These are phyloP conservation scores for Boletus sensibilis DNA, from an alignment of 768 basidiomycete species.

Conservation along the genomic window DNA sequence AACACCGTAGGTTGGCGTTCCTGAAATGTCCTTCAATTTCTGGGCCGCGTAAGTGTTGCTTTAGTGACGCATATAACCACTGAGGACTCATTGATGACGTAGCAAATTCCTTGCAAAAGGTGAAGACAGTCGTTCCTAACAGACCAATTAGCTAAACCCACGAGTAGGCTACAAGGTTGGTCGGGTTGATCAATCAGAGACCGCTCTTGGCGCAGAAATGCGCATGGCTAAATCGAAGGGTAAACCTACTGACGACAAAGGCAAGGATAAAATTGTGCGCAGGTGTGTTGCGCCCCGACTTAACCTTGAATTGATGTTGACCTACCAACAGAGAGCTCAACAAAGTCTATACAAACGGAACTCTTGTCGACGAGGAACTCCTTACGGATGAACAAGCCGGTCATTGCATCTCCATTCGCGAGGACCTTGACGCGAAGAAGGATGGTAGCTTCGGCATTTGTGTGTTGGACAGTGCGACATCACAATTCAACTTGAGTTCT, in stretches of 20 bases:
- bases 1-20: constrained; percentile 78
- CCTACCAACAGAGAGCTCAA: constrained; percentile 66
- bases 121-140: neutral
- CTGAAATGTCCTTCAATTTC: constrained; percentile 89
- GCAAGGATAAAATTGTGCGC: constrained; percentile 85
- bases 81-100: constrained; percentile 1
- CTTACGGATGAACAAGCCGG: constrained; percentile 91
- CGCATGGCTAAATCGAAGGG: constrained; percentile 67
- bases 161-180: constrained; percentile 85
- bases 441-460: constrained; percentile 81
- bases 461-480: constrained; percentile 91
- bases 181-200: constrained; percentile 95
- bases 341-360: constrained; percentile 96
- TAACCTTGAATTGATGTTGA: neutral
- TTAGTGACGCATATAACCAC: neutral
- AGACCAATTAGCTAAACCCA: neutral
- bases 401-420: constrained; percentile 89
- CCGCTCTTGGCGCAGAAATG: constrained; percentile 96
- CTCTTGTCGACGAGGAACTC: constrained; percentile 86
- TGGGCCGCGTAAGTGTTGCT: constrained; percentile 74
- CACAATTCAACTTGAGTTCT: constrained; percentile 86
- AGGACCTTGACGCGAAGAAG: constrained; percentile 37
- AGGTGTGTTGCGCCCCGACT: constrained; percentile 42
- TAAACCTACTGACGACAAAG: constrained; percentile 47
- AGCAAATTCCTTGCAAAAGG: constrained; percentile 80